Evolutionary conservation across 2,329 filamentous ascomycete species (phyloP).

Genomic region (Colletotrichum agaves): DNA sequence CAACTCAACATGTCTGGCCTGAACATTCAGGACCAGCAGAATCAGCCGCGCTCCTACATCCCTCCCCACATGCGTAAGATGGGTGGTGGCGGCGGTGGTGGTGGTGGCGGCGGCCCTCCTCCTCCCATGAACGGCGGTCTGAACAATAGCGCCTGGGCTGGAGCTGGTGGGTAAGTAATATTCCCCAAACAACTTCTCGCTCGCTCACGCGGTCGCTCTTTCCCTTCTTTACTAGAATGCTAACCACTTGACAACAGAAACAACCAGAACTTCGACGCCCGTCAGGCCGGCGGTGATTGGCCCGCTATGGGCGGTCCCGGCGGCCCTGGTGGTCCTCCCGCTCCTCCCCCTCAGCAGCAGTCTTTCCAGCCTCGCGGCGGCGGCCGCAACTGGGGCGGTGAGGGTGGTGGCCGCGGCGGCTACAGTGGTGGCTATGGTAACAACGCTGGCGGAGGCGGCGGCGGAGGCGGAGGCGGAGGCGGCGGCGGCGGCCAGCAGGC

Average conservation of each 20-base stretch:
- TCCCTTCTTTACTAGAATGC: neutral
- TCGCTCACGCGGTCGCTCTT: constrained; percentile 38
- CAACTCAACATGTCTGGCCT: constrained; percentile 86
- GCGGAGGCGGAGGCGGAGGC: constrained; percentile 55
- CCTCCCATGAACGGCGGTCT: constrained; percentile 56
- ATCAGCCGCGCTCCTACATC: constrained; percentile 76
- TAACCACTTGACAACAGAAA: constrained; percentile 39
- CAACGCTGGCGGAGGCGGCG: constrained; percentile 56
- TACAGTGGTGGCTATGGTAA: constrained; percentile 53
- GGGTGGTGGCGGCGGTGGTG: constrained; percentile 38
- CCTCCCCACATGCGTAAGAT: constrained; percentile 81
- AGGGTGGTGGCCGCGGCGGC: constrained; percentile 49
- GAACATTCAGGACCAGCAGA: constrained; percentile 64
- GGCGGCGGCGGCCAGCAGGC: constrained; percentile 62
- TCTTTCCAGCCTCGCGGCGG: constrained; percentile 34
- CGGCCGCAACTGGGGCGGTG: constrained; percentile 42
- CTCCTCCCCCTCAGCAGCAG: constrained; percentile 38
- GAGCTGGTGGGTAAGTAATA: constrained; percentile 55
- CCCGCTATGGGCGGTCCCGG: constrained; percentile 39
- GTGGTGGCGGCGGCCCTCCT: constrained; percentile 45
- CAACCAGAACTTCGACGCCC: constrained; percentile 44
- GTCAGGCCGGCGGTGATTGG: constrained; percentile 42
- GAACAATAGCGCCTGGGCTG: constrained; percentile 66
- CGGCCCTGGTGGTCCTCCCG: constrained; percentile 46
- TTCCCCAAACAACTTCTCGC: neutral